phyloP scores from a whole-genome alignment of 306 rosid species.

The Dryas drummondii region DNA sequence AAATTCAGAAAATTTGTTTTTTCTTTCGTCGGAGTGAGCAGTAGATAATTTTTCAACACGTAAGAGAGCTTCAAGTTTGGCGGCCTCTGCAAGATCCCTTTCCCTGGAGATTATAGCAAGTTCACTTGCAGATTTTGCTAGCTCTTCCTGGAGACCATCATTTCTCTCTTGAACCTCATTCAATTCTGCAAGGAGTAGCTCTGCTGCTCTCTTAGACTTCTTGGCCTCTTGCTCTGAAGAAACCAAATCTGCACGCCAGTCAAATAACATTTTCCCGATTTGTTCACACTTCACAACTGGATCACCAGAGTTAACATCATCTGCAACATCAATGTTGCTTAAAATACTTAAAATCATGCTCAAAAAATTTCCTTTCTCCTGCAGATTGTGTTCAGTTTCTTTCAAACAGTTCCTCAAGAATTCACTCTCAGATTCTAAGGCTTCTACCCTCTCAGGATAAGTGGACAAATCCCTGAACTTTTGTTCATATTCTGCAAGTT shows the following conservation, averaged over 20 bases:
- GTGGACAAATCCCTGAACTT: conserved; percentile 52
- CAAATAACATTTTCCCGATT: conserved; percentile 55
- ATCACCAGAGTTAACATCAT: conserved; percentile 46
- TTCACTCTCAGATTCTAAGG: conserved; percentile 64
- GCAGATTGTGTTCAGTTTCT: conserved; percentile 58
- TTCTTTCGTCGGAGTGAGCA: conserved; percentile 50
- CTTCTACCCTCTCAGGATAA: conserved; percentile 60
- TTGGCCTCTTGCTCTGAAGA: conserved; percentile 71
- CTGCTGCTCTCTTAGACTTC: conserved; percentile 89
- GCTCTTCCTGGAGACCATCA: conserved; percentile 89
- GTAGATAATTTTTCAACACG: conserved; percentile 61
- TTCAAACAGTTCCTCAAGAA: conserved; percentile 56
- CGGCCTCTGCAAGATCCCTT: conserved; percentile 64
- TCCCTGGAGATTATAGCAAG: conserved; percentile 60
- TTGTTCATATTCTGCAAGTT: conserved; percentile 62
- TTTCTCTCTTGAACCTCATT: conserved; percentile 98
- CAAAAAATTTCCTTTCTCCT: conserved; percentile 59
- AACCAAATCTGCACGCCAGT: conserved; percentile 42
- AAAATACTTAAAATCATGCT: conserved; percentile 51
- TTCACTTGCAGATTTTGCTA: conserved; percentile 54
- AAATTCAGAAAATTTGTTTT: conserved; percentile 55
- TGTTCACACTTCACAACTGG: conserved; percentile 67
- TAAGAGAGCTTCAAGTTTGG: conserved; percentile 66
- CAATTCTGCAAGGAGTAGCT: conserved; percentile 87
- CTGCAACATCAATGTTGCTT: conserved; percentile 58